Base-by-base conservation (phyloP, 768 basidiomycete genomes). In the Sutorius australiensis region DNA sequence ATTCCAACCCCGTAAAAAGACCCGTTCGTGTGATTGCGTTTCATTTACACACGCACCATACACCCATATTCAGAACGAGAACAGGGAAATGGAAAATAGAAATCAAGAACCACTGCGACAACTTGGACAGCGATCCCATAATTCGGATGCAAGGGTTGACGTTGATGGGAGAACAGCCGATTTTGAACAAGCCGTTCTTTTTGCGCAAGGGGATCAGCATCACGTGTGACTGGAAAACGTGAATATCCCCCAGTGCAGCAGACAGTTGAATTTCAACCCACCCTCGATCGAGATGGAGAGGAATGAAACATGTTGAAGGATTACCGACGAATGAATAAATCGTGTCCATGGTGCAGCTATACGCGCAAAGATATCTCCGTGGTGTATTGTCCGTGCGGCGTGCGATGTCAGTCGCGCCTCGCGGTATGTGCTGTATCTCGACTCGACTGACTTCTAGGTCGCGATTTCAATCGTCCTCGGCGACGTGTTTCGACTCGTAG, bases 211-310 rank as follows among this genome's bases (percentile, higher is more conserved):
- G 34, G 7, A 2, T 24, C 3, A 40, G 32, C 13, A 3, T 17
- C 13, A 6, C 19, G 11, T 6, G n/a, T 0, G 6, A 2, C 3
- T 27, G 30, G 28, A 28, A 16, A 28, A 11, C 62, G 8, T 45
- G 58, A 13, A 4, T 27, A 5, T 63, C 50, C 8, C 8, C 40
- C 42, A 13, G 36, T 51, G 48, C 63, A 63, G 24, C 60, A 63
- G 27, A 65, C 54, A 24, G 24, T 24, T 2, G 4, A 24, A 24
- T 24, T 24, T 4, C 24, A 24, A 24, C 24, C 24, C 24, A 2
- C 24, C 24, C 24, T 24, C 24, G 4, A 24, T 24, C 24, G 24
- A 4, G 24, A 24, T 24, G 24, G 24, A 24, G 24, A 24, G 4
- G 24, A 24, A 24, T 24, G 24, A 24, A 24, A 24, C 24, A 24